Evolutionary conservation across 257 asterid species (phyloP).

Genomic region (Scutellaria barbata): DNA sequence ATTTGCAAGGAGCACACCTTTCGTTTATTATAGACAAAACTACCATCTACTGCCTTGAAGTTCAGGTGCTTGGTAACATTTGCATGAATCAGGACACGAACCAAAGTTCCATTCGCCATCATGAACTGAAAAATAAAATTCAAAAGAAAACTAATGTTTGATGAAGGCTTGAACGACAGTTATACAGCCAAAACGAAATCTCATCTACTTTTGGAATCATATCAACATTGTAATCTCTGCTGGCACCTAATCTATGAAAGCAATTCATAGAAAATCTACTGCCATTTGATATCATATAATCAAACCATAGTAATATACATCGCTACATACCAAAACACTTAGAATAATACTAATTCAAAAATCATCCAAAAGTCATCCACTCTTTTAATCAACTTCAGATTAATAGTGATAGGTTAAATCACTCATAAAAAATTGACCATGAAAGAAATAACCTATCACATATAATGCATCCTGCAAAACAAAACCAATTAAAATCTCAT

Average conservation of each 20-base stretch:
- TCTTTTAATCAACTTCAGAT: no score
- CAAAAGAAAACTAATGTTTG: background rate
- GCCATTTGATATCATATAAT: no score
- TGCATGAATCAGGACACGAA: constrained; percentile 90
- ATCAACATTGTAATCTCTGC: constrained; percentile 96
- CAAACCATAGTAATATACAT: no score
- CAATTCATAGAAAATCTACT: no score
- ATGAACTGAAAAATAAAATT: constrained; percentile 58
- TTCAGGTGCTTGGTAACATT: constrained; percentile 93
- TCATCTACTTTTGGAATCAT: constrained; percentile 88
- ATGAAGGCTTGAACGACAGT: constrained; percentile 21
- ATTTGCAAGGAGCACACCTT: constrained; percentile 58
- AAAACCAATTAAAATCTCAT: no score
- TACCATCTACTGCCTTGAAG: constrained; percentile 99
- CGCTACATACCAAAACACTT: no score
- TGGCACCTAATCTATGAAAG: constrained; percentile 78
- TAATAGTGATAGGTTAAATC: no score
- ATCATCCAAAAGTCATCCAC: no score
- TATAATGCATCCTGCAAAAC: no score
- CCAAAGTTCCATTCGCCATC: constrained; percentile 98
- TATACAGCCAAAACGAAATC: background rate
- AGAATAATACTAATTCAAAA: no score
- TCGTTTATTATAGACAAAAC: constrained; percentile 94
- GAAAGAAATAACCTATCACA: no score
- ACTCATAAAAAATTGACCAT: no score